Evolutionary conservation across 192 early-diverging fungal species (phyloP).

Genomic region (Funneliformis geosporum): DNA sequence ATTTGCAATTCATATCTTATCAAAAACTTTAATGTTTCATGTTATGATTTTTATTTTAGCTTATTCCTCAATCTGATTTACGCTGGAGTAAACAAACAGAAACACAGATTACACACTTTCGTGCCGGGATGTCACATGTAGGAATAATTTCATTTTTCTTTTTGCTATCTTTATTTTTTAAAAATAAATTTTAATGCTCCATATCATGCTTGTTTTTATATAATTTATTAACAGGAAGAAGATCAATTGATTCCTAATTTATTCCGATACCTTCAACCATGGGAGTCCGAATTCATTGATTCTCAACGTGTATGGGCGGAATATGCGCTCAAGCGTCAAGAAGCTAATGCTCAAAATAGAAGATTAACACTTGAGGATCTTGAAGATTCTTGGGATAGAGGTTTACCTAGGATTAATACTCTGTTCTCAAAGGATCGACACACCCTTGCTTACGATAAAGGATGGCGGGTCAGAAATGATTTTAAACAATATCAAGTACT

Average conservation of each 20-base stretch:
- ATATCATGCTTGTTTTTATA: background rate
- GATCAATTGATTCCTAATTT: constrained; percentile 97
- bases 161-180: background rate
- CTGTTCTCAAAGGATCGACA: constrained; percentile 99
- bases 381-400: constrained; percentile 98
- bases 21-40: background rate
- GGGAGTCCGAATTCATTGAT: constrained; percentile 99
- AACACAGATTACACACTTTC: constrained; percentile 95
- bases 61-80: constrained; percentile 96
- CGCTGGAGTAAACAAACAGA: constrained; percentile 98
- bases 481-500: constrained; percentile 98
- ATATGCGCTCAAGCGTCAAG: constrained; percentile 95
- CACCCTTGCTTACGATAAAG: constrained; percentile 98
- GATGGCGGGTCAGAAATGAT: constrained; percentile 95
- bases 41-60: constrained; percentile 1
- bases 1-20: background rate
- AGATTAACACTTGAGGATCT: constrained; percentile 97
- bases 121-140: constrained; percentile 92
- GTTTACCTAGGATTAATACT: constrained; percentile 98
- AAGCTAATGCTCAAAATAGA: constrained; percentile 96
- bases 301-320: constrained; percentile 99
- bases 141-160: background rate
- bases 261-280: constrained; percentile 97
- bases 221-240: constrained; percentile 56
- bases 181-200: background rate